Base-by-base conservation (phyloP, 148 eudicot species). In the Silene conica region DNA sequence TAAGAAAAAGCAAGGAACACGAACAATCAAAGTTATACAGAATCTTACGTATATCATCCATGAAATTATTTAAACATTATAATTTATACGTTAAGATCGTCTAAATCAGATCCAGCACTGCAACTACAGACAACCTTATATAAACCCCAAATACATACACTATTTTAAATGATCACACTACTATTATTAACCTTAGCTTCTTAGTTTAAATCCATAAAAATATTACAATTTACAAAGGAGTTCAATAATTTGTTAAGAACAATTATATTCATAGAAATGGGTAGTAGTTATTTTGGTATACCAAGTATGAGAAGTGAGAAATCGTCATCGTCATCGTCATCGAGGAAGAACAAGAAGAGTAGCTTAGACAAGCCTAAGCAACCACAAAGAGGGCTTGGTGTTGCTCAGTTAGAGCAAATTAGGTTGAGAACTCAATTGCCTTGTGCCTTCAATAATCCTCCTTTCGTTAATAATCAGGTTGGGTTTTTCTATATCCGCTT, bases 341-440 rank as follows among this genome's bases (percentile, higher is more conserved):
- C 93, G 57, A 89, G 86, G 23, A 89, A 84, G 78, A 86, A 85
- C 12, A 87, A 81, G 73, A 93, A 86, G 71, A 73, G 73, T 28
- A 25, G 38, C 31, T 48, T 75, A 1, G 90, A 87, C 5, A 89
- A 91, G 87, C 91, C 91, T 6, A 91, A 82, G 58, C 93, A 91
- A 45, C 97, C 97, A 12, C 97, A 91, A 69, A 84, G 97, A 81
- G 97, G 97, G 4, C 89, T 91, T 69, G 93, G 97, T 26, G 93
- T 91, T 81, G 97, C 97, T 63, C 97, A 89, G 71, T 76, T 91
- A 59, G 97, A 91, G 77, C 88, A 89, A 81, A 85, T 91, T 77
- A 84, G 97, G 69, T 72, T 91, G 57, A 89, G 88, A 18, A 77
- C 62, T 54, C 90, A 88, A 70, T 63, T 90, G 75, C 88, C 79